phyloP scores from a whole-genome alignment of 805 yeast species.

The Yamadazyma olivae region DNA sequence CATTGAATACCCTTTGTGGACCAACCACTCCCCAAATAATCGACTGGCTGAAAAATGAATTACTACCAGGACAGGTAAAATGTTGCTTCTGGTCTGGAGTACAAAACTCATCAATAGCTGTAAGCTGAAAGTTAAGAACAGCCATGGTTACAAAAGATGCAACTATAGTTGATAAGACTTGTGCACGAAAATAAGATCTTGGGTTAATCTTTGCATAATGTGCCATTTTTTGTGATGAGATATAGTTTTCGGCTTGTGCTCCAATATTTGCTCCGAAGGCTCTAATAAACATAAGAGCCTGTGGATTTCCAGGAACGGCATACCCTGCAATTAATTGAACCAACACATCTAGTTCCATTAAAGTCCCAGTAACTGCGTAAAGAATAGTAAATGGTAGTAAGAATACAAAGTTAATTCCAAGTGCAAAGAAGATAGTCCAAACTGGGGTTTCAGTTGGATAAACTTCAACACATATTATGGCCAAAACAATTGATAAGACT shows the following conservation, averaged over 20 bases:
- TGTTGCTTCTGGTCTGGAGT: constrained; percentile 16
- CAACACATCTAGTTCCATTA: constrained; percentile 48
- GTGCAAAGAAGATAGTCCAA: constrained; percentile 55
- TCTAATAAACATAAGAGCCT: constrained; percentile 50
- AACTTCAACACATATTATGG: constrained; percentile 25
- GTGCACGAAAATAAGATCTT: constrained; percentile 18
- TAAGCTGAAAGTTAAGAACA: constrained; percentile 12
- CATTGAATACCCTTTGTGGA: constrained; percentile 27
- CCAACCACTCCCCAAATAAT: constrained; percentile 66
- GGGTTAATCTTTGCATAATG: constrained; percentile 23
- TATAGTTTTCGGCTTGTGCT: constrained; percentile 54
- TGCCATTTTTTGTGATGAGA: constrained; percentile 15
- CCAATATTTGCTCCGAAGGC: constrained; percentile 53
- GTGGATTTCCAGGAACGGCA: constrained; percentile 53
- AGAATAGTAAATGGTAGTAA: constrained; percentile 51
- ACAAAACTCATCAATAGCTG: constrained; percentile 12
- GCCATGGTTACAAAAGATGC: constrained; percentile 7
- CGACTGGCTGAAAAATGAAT: constrained; percentile 46
- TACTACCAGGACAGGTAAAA: constrained; percentile 33
- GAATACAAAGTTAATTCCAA: constrained; percentile 49
- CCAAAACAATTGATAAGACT: constrained; percentile 25
- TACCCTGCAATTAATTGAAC: constrained; percentile 57
- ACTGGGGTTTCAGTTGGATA: constrained; percentile 51
- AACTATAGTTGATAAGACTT: constrained; percentile 10
- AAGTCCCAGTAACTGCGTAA: constrained; percentile 45